phyloP scores from a whole-genome alignment of 2,329 filamentous ascomycete species.

The Rhinocladiella similis region DNA sequence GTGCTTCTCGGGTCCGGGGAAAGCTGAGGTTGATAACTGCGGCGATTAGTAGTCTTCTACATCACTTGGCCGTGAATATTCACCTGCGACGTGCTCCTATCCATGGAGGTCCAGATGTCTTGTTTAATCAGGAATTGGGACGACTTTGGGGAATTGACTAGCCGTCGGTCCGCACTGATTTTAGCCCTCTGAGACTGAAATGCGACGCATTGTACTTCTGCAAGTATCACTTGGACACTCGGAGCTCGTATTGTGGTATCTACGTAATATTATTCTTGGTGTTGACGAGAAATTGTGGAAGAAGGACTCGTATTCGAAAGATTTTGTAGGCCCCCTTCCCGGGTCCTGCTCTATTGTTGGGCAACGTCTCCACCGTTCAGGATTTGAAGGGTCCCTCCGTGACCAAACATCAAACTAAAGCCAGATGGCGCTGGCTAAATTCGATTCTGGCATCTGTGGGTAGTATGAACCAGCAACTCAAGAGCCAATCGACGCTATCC shows the following conservation, averaged over 20 bases:
- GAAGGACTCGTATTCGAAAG: neutral
- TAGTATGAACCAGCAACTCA: neutral
- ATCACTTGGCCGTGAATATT: no score
- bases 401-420: neutral
- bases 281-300: neutral
- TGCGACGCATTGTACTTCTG: conserved; percentile 12
- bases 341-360: neutral
- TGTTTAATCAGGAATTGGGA: neutral
- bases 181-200: neutral
- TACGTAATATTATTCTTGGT: neutral
- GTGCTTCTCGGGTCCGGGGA: no score
- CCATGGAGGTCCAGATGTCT: neutral
- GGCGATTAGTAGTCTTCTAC: no score
- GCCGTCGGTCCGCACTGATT: neutral
- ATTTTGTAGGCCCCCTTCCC: neutral
- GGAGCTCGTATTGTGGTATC: neutral
- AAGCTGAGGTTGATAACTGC: no score
- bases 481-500: neutral
- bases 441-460: neutral
- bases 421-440: neutral
- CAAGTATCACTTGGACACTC: conserved; percentile 2
- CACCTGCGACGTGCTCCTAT: no score
- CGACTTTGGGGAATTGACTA: neutral
- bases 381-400: neutral
- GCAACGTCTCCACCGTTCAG: neutral